Evolutionary conservation across 345 rosid genomes (phyloP), one percentile per base, ranked within the genome.

Genomic region (Reutealis trisperma): DNA sequence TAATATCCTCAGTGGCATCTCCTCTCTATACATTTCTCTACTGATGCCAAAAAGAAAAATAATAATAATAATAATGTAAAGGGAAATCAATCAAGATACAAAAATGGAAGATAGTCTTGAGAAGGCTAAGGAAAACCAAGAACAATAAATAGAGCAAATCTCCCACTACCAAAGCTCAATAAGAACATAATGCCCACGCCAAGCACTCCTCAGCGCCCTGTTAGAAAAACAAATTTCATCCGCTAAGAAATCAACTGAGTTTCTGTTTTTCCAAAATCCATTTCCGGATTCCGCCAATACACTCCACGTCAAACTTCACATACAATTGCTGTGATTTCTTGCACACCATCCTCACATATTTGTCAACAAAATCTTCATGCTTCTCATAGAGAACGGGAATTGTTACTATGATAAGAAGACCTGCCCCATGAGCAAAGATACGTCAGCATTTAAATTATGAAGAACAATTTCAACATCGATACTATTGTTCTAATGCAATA

Each of bases 351-450:
- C 75, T 62, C 22, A 78, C 7, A 71, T 75, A 78, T 59, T 82
- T 82, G 75, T 92, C 97, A 8, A 94, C 76, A 77, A 54, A 63
- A 69, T 90, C 86, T 69, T 88, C 91, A 8, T 82, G 83, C 68
- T 83, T 90, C 85, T 96, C 99, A 8, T 96, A 94, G 25, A 92
- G 73, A 16, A 88, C 94, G 13, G 98, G 99, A 73, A 92, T 70
- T 11, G 94, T 88, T 59, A 96, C 88, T 74, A 86, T 47, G 32
- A 88, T 70, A 73, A 92, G 70, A 81, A 94, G 90, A 68, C 92
- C 99, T 94, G 91, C 64, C 66, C 71, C 18, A 15, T 64, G 10
- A 59, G n/a, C 32, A 65, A 79, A 8, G 27, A 55, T 47, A 30
- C 9, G 37, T 27, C 25, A 2, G 66, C 73, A 63, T 65, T 42